These are phyloP conservation scores for Chlamydomonas sp. DNA, from an alignment of 139 green algal species.

Conservation along the genomic window DNA sequence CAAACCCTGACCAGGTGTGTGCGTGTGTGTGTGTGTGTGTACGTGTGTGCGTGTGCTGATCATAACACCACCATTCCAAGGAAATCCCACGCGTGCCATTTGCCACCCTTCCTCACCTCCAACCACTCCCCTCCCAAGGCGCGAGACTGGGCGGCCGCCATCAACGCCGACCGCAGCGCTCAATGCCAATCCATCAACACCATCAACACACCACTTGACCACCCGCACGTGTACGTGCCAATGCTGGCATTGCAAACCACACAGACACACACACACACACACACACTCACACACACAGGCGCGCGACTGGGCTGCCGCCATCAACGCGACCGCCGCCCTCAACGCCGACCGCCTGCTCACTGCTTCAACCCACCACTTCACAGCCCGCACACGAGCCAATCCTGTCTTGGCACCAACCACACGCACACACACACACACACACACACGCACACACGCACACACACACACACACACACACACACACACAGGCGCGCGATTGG, in stretches of 20 bases:
- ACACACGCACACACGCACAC: neutral
- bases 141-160: neutral
- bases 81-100: too few species aligned
- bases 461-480: neutral
- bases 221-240: too few species aligned
- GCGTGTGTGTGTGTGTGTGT: constrained; percentile 13
- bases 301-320: too few species aligned
- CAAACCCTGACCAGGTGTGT: constrained; percentile 21
- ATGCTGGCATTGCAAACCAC: too few species aligned
- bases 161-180: too few species aligned
- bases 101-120: neutral
- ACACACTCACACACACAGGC: too few species aligned
- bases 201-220: too few species aligned
- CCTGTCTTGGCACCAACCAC: neutral
- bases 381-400: neutral
- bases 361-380: too few species aligned
- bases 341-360: too few species aligned
- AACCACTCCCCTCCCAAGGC: neutral
- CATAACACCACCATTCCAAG: neutral
- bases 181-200: too few species aligned
- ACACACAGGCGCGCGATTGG: neutral
- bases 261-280: too few species aligned
- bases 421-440: neutral
- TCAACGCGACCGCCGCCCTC: too few species aligned
- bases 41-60: neutral